phyloP scores from a whole-genome alignment of 805 yeast species.

The Nakazawaea wickerhamii region DNA sequence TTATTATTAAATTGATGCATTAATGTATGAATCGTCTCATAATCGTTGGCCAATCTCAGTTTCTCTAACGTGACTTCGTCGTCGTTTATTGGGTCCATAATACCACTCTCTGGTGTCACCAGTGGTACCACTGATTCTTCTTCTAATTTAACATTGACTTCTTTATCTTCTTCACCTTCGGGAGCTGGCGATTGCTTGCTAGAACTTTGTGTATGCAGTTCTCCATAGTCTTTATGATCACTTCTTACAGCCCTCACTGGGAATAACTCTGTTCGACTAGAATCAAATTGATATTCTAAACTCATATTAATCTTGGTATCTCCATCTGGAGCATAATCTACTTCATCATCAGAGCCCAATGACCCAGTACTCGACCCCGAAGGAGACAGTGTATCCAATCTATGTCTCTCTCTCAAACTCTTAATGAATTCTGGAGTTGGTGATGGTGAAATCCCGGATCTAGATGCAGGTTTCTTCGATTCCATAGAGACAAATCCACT shows the following conservation, averaged over 20 bases:
- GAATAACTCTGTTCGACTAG: slow-evolving; percentile 51
- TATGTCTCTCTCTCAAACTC: slow-evolving; percentile 25
- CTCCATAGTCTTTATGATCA: slow-evolving; percentile 33
- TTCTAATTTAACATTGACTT: slow-evolving; percentile 18
- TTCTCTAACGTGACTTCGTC: slow-evolving; percentile 32
- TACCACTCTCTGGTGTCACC: background rate
- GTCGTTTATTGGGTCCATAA: slow-evolving; percentile 15
- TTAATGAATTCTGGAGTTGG: slow-evolving; percentile 37
- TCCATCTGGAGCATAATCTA: slow-evolving; percentile 23
- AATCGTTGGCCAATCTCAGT: slow-evolving; percentile 31
- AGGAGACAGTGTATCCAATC: background rate
- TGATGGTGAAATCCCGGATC: slow-evolving; percentile 18
- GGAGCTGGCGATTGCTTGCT: slow-evolving; percentile 21
- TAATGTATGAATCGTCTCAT: slow-evolving; percentile 28
- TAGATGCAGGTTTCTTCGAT: slow-evolving; percentile 18
- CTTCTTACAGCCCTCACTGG: slow-evolving; percentile 67
- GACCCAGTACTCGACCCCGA: slow-evolving; percentile 15
- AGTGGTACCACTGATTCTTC: slow-evolving; percentile 1
- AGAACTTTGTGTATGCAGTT: slow-evolving; percentile 18
- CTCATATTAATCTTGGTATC: slow-evolving; percentile 57
- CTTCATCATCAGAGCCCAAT: slow-evolving; percentile 33
- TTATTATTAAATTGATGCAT: slow-evolving; percentile 16
- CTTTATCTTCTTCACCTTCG: slow-evolving; percentile 17
- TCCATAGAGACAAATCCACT: slow-evolving; percentile 53
- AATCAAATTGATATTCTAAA: slow-evolving; percentile 47